Conservation (phyloP, 2,329 filamentous ascomycete species). For the Phaeosphaeriaceae sp. region DNA sequence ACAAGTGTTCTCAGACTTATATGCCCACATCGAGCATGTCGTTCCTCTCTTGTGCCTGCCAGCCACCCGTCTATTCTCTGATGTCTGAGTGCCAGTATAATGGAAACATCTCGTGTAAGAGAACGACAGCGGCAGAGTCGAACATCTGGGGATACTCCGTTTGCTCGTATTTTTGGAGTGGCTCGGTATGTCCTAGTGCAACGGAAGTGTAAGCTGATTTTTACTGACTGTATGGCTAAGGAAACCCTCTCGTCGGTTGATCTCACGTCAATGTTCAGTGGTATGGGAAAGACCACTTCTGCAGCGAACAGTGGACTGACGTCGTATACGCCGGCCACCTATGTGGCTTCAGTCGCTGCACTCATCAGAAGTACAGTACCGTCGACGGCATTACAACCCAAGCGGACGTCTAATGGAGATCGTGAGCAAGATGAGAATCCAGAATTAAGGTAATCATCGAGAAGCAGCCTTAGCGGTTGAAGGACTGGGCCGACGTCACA, state of each 20-base stretch:
- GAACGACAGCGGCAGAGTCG: conserved; percentile 9
- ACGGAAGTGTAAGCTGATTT: background rate
- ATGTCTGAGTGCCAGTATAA: conserved; percentile 14
- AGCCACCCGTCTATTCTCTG: conserved; percentile 12
- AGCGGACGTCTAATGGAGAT: too few relatives aligned
- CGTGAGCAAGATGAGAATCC: too few relatives aligned
- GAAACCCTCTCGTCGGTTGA: conserved; percentile 6
- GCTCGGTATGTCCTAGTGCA: background rate
- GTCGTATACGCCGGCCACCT: background rate
- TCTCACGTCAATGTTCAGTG: conserved; percentile 6
- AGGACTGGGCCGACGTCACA: too few relatives aligned
- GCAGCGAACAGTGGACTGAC: background rate
- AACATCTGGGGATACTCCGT: conserved; percentile 7
- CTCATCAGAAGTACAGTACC: conserved; percentile 3
- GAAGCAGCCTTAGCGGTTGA: too few relatives aligned
- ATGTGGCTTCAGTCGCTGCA: conserved; percentile 1
- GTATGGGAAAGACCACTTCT: background rate
- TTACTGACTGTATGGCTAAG: background rate
- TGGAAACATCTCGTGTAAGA: conserved; percentile 10
- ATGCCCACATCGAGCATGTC: conserved; percentile 8
- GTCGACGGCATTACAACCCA: background rate
- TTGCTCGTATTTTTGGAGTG: conserved; percentile 11
- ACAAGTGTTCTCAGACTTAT: conserved; percentile 8
- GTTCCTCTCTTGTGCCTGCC: conserved; percentile 7
- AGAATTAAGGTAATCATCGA: too few relatives aligned